These are phyloP conservation scores for Cordyceps javanica DNA, from an alignment of 2,329 filamentous ascomycete species.

Conservation along the genomic window DNA sequence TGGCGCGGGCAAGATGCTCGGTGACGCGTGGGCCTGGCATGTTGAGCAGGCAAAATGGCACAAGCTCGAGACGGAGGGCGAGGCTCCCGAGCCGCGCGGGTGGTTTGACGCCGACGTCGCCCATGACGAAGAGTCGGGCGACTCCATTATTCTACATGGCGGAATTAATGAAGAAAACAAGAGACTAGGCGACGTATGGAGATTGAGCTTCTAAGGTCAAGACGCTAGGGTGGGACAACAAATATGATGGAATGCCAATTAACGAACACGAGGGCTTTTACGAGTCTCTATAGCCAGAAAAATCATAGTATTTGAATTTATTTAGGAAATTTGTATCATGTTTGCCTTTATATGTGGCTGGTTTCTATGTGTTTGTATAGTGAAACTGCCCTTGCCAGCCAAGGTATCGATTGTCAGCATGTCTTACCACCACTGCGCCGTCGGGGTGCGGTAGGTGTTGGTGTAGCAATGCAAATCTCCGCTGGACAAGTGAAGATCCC, in stretches of 20 bases:
- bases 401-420: neutral
- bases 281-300: too few relatives aligned
- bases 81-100: conserved; percentile 27
- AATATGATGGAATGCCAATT: too few relatives aligned
- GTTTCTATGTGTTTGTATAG: neutral
- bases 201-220: conserved; percentile 18
- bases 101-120: conserved; percentile 34
- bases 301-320: too few relatives aligned
- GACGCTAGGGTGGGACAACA: neutral
- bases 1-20: conserved; percentile 34
- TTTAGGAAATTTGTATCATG: too few relatives aligned
- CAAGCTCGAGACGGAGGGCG: conserved; percentile 18
- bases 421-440: conserved; percentile 16
- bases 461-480: conserved; percentile 25
- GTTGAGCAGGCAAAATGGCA: conserved; percentile 24
- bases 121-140: conserved; percentile 7
- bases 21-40: conserved; percentile 36
- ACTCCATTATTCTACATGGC: conserved; percentile 30
- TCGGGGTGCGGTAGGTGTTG: conserved; percentile 15
- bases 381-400: neutral
- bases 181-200: conserved; percentile 34
- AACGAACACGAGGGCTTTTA: too few relatives aligned
- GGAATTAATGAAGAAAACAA: conserved; percentile 32
- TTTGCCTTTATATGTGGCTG: neutral
- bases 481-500: conserved; percentile 16